A percentile compares a stretch with the other conserved stretches of the same genome.
Conservation (phyloP, 139 green algal species). For the Chlamydomonas sp. region DNA sequence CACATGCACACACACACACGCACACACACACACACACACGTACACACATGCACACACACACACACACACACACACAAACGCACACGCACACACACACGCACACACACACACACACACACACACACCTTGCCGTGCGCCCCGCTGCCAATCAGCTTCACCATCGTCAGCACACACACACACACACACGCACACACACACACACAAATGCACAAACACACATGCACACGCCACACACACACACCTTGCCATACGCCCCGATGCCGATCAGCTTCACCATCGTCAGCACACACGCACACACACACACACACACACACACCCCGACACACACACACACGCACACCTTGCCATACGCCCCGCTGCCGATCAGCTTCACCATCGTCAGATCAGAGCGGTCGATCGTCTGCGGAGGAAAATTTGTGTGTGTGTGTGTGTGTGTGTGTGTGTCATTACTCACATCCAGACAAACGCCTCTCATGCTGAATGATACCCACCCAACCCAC, state of each 20-base stretch:
- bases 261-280: not conserved
- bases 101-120: not conserved
- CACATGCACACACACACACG: no score
- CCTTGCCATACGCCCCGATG: not conserved
- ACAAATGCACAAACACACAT: not conserved
- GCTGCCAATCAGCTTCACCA: no score
- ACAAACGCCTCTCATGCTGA: no score
- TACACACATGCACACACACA: not conserved
- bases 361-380: conserved; percentile 31
- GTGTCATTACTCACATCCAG: no score
- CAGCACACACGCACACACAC: no score
- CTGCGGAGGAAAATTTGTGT: no score
- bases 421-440: no score
- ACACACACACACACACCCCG: no score
- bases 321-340: no score
- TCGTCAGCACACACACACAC: no score
- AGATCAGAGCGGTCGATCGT: conserved; percentile 40
- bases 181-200: not conserved
- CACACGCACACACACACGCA: not conserved
- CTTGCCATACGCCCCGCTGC: conserved; percentile 44
- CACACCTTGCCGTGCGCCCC: not conserved
- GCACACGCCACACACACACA: not conserved
- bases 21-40: conserved; percentile 44
- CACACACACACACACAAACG: not conserved
- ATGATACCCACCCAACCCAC: no score